A percentile compares a stretch with the other conserved stretches of the same genome.
Conservation (phyloP, 2,329 filamentous ascomycete genomes). For the Pestalotiopsis sp. region DNA sequence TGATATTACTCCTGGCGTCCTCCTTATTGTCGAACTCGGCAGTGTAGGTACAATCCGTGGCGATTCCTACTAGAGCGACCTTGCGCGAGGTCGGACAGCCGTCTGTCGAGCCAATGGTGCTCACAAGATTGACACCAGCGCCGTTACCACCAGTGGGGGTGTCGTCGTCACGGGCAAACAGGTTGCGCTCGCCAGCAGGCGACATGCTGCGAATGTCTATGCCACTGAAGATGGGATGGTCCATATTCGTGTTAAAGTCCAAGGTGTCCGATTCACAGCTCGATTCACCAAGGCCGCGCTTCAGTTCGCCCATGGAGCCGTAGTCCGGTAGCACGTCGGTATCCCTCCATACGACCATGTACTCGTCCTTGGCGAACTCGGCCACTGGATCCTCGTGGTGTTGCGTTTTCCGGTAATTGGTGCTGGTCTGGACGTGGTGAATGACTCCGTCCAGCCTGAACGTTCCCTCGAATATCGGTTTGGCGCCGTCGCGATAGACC, state of each 20-base stretch:
- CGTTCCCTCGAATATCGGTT: slow-evolving; percentile 86
- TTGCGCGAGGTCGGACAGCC: slow-evolving; percentile 90
- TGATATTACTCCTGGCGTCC: slow-evolving; percentile 73
- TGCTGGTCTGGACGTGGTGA: slow-evolving; percentile 81
- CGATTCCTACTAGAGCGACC: slow-evolving; percentile 88
- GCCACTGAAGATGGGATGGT: slow-evolving; percentile 67
- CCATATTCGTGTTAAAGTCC: slow-evolving; percentile 74
- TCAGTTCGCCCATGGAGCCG: slow-evolving; percentile 63
- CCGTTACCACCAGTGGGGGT: slow-evolving; percentile 72
- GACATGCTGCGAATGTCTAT: slow-evolving; percentile 57
- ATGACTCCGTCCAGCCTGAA: slow-evolving; percentile 82
- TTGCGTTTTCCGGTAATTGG: slow-evolving; percentile 74
- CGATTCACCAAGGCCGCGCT: slow-evolving; percentile 50
- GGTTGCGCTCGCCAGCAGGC: slow-evolving; percentile 61
- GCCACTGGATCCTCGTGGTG: slow-evolving; percentile 72
- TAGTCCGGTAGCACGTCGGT: slow-evolving; percentile 69
- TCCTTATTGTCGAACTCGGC: slow-evolving; percentile 67
- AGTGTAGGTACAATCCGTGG: slow-evolving; percentile 90
- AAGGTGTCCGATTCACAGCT: slow-evolving; percentile 77
- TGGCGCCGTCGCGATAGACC: slow-evolving; percentile 73
- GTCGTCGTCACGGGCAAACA: slow-evolving; percentile 78
- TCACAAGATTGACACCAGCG: slow-evolving; percentile 76
- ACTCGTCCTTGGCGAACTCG: slow-evolving; percentile 61
- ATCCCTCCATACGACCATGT: slow-evolving; percentile 90
- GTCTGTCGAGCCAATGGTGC: slow-evolving; percentile 77